Evolutionary conservation across 352 stramenopile genomes (phyloP).

Genomic region (Globisporangium paddicum): DNA sequence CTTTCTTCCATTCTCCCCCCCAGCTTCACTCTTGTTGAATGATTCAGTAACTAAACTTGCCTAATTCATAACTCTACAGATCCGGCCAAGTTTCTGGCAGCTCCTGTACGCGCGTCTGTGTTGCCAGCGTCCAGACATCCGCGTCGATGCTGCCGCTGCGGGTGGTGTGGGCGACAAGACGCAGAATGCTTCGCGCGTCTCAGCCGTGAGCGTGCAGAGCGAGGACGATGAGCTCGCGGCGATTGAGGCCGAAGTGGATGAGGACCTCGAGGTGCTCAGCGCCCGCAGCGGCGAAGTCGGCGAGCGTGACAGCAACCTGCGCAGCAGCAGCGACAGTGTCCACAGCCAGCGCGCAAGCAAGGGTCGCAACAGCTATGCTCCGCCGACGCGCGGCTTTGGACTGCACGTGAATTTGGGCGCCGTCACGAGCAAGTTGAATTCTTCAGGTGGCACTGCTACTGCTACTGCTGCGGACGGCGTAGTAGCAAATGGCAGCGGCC

Average conservation of each 20-base stretch:
- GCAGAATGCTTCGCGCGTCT: slow-evolving; percentile 46
- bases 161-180: slow-evolving; percentile 30
- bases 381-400: slow-evolving; percentile 44
- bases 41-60: background rate
- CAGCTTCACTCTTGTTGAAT: background rate
- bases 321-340: slow-evolving; percentile 11
- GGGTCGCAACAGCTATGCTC: slow-evolving; percentile 17
- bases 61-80: slow-evolving; percentile 13
- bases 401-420: slow-evolving; percentile 49
- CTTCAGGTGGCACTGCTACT: background rate
- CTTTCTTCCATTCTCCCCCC: slow-evolving; percentile 8
- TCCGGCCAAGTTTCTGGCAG: slow-evolving; percentile 32
- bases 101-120: slow-evolving; percentile 22
- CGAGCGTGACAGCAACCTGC: slow-evolving; percentile 30
- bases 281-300: slow-evolving; percentile 56
- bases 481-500: background rate
- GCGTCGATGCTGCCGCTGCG: slow-evolving; percentile 10
- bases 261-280: slow-evolving; percentile 74
- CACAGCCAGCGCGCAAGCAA: slow-evolving; percentile 16
- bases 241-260: slow-evolving; percentile 77
- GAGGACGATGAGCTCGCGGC: slow-evolving; percentile 60
- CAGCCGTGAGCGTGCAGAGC: slow-evolving; percentile 45
- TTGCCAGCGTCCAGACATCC: slow-evolving; percentile 16
- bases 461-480: background rate
- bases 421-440: background rate